Conservation (phyloP, 176 grass and related monocot genomes). For the Paspalum notatum region DNA sequence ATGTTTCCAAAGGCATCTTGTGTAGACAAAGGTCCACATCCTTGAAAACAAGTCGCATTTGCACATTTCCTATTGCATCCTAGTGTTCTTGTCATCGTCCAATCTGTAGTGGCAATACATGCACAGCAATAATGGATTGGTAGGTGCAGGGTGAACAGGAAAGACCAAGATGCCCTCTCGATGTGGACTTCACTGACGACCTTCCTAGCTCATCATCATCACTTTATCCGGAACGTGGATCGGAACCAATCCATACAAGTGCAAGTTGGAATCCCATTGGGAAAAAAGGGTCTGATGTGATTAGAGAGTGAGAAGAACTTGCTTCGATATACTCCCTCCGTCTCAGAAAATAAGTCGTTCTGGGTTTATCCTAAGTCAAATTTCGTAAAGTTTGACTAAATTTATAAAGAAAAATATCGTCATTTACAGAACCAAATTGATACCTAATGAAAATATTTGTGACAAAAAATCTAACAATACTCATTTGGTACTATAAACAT, state of each 20-base stretch:
- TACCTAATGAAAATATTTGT: no score
- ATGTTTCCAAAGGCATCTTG: neutral
- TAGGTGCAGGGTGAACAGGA: neutral
- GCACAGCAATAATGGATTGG: neutral
- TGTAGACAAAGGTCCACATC: neutral
- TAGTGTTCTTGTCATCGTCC: neutral
- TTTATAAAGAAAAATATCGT: no score
- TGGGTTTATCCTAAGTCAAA: no score
- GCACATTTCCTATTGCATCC: no score
- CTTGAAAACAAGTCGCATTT: neutral
- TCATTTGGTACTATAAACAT: no score
- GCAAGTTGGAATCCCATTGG: conserved; percentile 25
- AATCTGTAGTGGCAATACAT: neutral
- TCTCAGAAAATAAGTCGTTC: no score
- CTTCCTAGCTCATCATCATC: neutral
- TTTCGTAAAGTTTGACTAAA: no score
- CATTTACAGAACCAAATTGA: no score
- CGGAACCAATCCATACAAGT: conserved; percentile 6
- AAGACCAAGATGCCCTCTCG: conserved; percentile 27
- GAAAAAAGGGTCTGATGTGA: conserved; percentile 7
- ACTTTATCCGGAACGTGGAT: conserved; percentile 12
- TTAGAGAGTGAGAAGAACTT: neutral
- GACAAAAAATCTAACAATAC: no score
- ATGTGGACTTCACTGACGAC: neutral
- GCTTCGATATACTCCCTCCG: no score